These are phyloP conservation scores for Baeospora myosura DNA, from an alignment of 1,284 basidiomycete genomes.

Conservation along the genomic window DNA sequence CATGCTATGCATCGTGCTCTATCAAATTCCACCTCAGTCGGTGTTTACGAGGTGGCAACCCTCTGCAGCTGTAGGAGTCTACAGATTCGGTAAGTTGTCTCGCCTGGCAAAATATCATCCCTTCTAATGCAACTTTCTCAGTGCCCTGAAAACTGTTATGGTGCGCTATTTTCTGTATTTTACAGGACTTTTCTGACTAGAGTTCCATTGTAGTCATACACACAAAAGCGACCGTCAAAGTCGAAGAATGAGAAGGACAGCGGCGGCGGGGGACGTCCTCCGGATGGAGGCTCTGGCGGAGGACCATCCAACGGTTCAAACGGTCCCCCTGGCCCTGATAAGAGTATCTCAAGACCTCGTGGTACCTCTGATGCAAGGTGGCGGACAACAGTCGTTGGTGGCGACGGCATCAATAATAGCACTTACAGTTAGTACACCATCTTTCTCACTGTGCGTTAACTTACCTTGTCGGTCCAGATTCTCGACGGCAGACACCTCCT, in stretches of 20 bases:
- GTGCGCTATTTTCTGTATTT: slow-evolving; percentile 29
- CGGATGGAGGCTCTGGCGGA: slow-evolving; percentile 25
- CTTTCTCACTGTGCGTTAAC: not conserved
- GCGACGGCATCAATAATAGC: slow-evolving; percentile 7
- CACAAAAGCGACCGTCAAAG: slow-evolving; percentile 58
- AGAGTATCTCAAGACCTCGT: slow-evolving; percentile 21
- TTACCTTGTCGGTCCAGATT: too few species aligned
- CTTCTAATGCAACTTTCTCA: slow-evolving; percentile 18
- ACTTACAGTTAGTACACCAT: slow-evolving; percentile 11
- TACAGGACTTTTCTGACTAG: slow-evolving; percentile 1
- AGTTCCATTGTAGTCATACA: slow-evolving; percentile 43
- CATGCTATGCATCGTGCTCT: slow-evolving; percentile 89
- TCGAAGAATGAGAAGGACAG: slow-evolving; percentile 43
- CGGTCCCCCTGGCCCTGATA: slow-evolving; percentile 10
- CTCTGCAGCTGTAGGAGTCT: slow-evolving; percentile 83
- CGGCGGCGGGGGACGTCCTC: slow-evolving; percentile 32
- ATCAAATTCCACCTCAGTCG: slow-evolving; percentile 77
- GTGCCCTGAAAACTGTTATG: slow-evolving; percentile 73
- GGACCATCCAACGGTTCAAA: slow-evolving; percentile 8
- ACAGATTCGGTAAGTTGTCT: slow-evolving; percentile 64
- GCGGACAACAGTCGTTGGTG: slow-evolving; percentile 18
- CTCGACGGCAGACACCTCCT: too few species aligned
- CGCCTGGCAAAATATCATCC: slow-evolving; percentile 3
- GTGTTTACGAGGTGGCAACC: slow-evolving; percentile 90
- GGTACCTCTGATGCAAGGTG: slow-evolving; percentile 36